Evolutionary conservation across 257 asterid genomes (phyloP).

Genomic region (Lithospermum erythrorhizon): DNA sequence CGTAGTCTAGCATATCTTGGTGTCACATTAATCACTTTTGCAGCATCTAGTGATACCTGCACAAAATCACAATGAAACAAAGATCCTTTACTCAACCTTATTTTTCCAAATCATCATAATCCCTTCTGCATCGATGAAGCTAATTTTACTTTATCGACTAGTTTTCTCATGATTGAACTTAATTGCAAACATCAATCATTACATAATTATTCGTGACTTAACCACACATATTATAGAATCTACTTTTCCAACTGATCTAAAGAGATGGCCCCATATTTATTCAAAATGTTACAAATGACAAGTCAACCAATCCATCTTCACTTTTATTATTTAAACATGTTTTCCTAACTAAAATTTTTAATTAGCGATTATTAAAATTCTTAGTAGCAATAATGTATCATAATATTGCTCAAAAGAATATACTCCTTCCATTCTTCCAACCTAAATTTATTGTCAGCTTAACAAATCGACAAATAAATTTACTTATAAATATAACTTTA

Average conservation of each 20-base stretch:
- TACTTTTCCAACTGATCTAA: background rate
- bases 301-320: no score
- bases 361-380: no score
- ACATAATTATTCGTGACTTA: background rate
- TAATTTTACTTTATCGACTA: no score
- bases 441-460: no score
- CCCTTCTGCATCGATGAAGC: background rate
- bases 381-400: no score
- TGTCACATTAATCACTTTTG: slow-evolving; percentile 88
- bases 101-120: background rate
- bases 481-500: no score
- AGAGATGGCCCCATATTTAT: background rate
- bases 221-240: background rate
- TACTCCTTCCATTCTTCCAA: no score
- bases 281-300: background rate
- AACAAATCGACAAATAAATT: no score
- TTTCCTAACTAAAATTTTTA: no score
- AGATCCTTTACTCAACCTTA: background rate
- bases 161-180: no score
- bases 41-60: slow-evolving; percentile 86
- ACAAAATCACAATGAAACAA: background rate
- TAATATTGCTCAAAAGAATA: no score
- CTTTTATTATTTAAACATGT: no score
- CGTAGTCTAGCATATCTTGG: slow-evolving; percentile 85
- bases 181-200: background rate